Evolutionary conservation across 139 green algal genomes (phyloP).

Genomic region (Picochlorum sp.): DNA sequence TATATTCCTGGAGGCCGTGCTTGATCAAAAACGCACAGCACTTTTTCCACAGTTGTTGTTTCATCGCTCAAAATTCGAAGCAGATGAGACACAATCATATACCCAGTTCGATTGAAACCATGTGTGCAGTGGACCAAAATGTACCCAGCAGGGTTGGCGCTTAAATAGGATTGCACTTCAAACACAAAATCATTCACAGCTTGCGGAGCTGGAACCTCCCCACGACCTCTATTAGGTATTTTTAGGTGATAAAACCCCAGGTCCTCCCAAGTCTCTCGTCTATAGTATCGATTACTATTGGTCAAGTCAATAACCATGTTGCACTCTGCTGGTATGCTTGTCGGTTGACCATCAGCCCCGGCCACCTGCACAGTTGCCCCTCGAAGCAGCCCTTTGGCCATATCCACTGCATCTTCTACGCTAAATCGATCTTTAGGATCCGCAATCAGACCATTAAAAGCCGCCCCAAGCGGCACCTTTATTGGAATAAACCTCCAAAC

Average conservation of each 20-base stretch:
- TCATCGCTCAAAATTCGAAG: slow-evolving; percentile 17
- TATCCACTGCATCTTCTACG: slow-evolving; percentile 4
- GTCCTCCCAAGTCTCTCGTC: slow-evolving; percentile 27
- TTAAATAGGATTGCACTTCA: slow-evolving; percentile 31
- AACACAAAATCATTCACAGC: slow-evolving; percentile 74
- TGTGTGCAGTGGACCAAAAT: slow-evolving; percentile 95
- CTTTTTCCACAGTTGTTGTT: slow-evolving; percentile 30
- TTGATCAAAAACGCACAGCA: slow-evolving; percentile 55
- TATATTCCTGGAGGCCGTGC: slow-evolving; percentile 87
- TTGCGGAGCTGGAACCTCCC: slow-evolving; percentile 52
- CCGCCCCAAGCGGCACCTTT: slow-evolving; percentile 22
- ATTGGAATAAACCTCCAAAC: slow-evolving; percentile 24
- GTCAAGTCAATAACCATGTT: slow-evolving; percentile 85
- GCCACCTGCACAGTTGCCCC: neutral
- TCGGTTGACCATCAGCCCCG: neutral
- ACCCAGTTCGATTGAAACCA: slow-evolving; percentile 92
- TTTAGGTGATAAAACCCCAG: slow-evolving; percentile 39
- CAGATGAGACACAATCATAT: slow-evolving; percentile 54
- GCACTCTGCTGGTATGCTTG: neutral
- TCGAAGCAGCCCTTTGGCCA: neutral
- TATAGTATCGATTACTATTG: slow-evolving; percentile 85
- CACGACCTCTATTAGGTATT: slow-evolving; percentile 68
- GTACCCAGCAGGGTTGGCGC: neutral
- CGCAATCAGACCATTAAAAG: slow-evolving; percentile 9
- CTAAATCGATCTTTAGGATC: slow-evolving; percentile 4